phyloP scores from a whole-genome alignment of 169 alveolate species.

The Eimeria necatrix region DNA sequence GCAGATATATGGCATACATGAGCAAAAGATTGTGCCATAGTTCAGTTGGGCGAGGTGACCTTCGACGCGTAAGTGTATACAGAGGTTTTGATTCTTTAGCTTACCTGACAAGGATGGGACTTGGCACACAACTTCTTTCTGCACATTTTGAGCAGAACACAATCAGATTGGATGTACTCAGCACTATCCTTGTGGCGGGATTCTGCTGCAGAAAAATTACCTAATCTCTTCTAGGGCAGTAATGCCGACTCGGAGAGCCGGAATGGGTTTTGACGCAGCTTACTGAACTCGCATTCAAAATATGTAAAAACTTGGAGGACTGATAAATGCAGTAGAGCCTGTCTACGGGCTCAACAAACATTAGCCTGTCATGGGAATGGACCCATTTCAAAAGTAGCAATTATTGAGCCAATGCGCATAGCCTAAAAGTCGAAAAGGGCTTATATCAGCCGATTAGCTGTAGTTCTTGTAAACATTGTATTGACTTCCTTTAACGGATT shows the following conservation, averaged over 20 bases:
- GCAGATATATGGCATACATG: neutral
- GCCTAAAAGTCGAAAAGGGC: no score
- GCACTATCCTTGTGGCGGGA: no score
- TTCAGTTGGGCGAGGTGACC: neutral
- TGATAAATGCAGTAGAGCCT: conserved; percentile 55
- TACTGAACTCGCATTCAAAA: conserved; percentile 38
- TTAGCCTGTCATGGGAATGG: conserved; percentile 16
- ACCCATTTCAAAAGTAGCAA: neutral
- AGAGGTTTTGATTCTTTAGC: neutral
- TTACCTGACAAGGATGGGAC: conserved; percentile 33
- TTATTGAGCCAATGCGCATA: no score
- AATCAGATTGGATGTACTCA: neutral
- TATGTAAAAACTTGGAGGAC: conserved; percentile 64
- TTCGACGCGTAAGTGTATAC: neutral
- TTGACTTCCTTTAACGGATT: no score
- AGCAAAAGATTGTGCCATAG: neutral
- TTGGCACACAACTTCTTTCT: conserved; percentile 50
- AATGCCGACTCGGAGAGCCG: no score
- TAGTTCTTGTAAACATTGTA: no score
- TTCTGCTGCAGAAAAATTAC: no score
- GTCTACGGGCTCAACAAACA: conserved; percentile 66
- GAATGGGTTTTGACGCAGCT: neutral
- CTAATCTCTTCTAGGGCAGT: no score
- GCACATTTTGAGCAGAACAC: neutral
- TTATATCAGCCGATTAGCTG: no score